A percentile compares a stretch with the other conserved stretches of the same genome.
Conservation (phyloP, 495 filamentous ascomycete genomes). For the Penicillium atrosanguineum region DNA sequence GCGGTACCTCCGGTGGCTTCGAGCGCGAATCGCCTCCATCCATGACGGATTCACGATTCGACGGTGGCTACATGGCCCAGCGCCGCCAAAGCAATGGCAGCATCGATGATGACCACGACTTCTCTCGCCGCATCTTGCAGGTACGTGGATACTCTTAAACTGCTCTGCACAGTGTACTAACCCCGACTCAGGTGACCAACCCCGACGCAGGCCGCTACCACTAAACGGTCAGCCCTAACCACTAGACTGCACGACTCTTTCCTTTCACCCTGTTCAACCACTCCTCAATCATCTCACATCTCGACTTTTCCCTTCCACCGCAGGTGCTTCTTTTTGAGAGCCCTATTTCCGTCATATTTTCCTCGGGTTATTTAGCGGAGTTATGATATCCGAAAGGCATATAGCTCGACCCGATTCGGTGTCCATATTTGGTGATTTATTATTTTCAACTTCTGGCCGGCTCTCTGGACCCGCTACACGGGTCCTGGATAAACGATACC, state of each 20-base stretch:
- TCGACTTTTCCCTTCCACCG: constrained; percentile 1
- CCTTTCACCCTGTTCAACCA: neutral
- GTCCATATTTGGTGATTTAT: constrained; percentile 20
- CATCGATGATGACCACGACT: constrained; percentile 97
- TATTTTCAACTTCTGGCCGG: neutral
- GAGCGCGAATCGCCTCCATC: constrained; percentile 35
- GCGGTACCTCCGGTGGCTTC: constrained; percentile 60
- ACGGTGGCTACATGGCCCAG: constrained; percentile 79
- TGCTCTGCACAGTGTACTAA: constrained; percentile 1
- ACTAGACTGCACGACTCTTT: constrained; percentile 16
- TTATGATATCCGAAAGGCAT: constrained; percentile 27
- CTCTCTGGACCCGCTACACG: constrained; percentile 2
- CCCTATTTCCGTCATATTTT: constrained; percentile 17
- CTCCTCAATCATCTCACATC: constrained; percentile 3
- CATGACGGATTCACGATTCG: constrained; percentile 79
- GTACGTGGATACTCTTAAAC: constrained; percentile 45
- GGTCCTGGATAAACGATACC: neutral
- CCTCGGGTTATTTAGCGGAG: constrained; percentile 27
- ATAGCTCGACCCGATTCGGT: constrained; percentile 19
- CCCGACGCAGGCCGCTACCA: constrained; percentile 7
- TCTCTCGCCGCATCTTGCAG: constrained; percentile 92
- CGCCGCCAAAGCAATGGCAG: constrained; percentile 92
- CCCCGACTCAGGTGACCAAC: constrained; percentile 43
- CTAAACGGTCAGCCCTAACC: constrained; percentile 52
- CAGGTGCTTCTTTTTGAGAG: constrained; percentile 11